Evolutionary conservation across 768 basidiomycete genomes (phyloP).

Genomic region (Tricholoma bakamatsutake): DNA sequence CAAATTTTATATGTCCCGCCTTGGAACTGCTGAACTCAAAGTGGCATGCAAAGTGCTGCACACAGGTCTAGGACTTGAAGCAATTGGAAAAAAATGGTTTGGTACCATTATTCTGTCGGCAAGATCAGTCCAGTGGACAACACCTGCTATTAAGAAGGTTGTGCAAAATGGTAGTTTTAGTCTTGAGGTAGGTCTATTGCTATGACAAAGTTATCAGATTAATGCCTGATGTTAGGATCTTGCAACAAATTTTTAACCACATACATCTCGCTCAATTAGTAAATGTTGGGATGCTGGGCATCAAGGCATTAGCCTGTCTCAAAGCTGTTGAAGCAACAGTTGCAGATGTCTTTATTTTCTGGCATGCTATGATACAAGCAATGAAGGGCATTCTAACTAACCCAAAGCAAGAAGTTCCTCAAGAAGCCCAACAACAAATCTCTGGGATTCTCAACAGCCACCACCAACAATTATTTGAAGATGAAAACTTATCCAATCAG

Average conservation of each 20-base stretch:
- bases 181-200: not conserved
- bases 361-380: constrained; percentile 15
- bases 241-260: constrained; percentile 1
- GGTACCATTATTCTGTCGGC: not conserved
- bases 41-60: not conserved
- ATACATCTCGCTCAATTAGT: too few species aligned
- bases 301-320: constrained; percentile 20
- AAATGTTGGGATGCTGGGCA: constrained; percentile 6
- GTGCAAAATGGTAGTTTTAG: too few species aligned
- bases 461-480: constrained; percentile 15
- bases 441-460: constrained; percentile 2
- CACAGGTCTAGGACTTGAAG: not conserved
- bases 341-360: constrained; percentile 1
- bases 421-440: not conserved
- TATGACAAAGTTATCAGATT: constrained; percentile 3
- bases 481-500: constrained; percentile 5
- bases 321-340: constrained; percentile 9
- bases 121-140: not conserved
- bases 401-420: constrained; percentile 5
- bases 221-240: not conserved
- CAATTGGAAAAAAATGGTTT: too few species aligned
- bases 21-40: not conserved
- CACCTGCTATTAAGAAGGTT: not conserved
- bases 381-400: constrained; percentile 7
- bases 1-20: not conserved